Conservation (phyloP, 768 basidiomycete genomes). For the Tulasnella sp. region DNA sequence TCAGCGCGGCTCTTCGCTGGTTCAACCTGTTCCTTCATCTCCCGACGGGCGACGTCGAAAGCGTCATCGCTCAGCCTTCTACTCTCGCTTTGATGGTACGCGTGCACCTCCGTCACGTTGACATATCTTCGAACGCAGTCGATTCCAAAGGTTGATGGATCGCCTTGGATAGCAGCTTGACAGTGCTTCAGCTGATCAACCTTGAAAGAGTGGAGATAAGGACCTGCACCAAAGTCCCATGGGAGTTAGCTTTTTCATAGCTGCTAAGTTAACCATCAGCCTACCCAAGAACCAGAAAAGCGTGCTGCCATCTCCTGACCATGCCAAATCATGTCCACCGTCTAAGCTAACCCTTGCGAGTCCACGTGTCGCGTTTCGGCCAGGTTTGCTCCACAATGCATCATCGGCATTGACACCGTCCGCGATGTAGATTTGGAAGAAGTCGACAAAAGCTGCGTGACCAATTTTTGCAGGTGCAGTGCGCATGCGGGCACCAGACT, state of each 20-base stretch:
- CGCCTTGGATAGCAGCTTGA: slow-evolving; percentile 40
- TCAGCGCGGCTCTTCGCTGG: slow-evolving; percentile 31
- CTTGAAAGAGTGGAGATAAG: slow-evolving; percentile 56
- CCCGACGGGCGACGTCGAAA: slow-evolving; percentile 11
- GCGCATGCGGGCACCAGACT: slow-evolving; percentile 23
- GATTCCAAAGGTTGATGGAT: slow-evolving; percentile 51
- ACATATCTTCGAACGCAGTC: slow-evolving; percentile 50
- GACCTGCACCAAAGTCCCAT: slow-evolving; percentile 37
- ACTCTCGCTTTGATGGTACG: slow-evolving; percentile 56
- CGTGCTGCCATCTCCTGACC: slow-evolving; percentile 54
- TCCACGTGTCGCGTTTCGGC: slow-evolving; percentile 49
- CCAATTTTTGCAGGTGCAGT: slow-evolving; percentile 25
- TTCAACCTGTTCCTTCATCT: slow-evolving; percentile 13
- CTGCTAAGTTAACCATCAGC: slow-evolving; percentile 19
- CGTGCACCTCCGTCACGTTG: slow-evolving; percentile 50
- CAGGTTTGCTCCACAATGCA: slow-evolving; percentile 61
- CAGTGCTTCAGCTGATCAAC: slow-evolving; percentile 47
- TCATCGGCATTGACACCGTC: slow-evolving; percentile 33
- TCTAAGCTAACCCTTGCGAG: slow-evolving; percentile 59
- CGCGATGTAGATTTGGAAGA: slow-evolving; percentile 57
- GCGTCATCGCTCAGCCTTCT: slow-evolving; percentile 51
- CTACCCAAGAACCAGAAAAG: slow-evolving; percentile 70
- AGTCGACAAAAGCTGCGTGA: slow-evolving; percentile 58
- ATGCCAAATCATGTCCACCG: slow-evolving; percentile 63
- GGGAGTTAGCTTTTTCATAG: neutral